Base-by-base conservation (phyloP, 495 filamentous ascomycete genomes). In the Penicillium coprophilum region DNA sequence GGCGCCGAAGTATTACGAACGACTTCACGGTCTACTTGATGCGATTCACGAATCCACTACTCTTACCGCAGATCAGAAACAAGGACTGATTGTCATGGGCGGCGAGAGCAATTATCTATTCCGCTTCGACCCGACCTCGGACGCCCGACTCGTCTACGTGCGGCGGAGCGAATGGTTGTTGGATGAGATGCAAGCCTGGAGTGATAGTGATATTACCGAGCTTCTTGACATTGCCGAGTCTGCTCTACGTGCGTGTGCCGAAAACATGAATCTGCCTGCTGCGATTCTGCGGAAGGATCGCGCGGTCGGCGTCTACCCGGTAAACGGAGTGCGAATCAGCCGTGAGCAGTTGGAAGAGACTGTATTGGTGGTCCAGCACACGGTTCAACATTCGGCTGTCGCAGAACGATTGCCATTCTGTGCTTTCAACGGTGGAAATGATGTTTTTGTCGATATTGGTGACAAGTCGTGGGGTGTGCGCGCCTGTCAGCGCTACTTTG, bases 361-460 rank as follows among this genome's bases (percentile, higher is more conserved):
- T 0, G 95, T 99, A 0, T 78, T 99, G 9, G 90, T 92, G 3
- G 90, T 91, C 20, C 93, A 97, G 64, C 95, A 96, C 71, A 89
- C 89, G 15, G 81, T 97, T 0, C 92, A 97, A 67, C 80, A 92
- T 41, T 93, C 88, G 34, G 74, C 80, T 2, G 84, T 87, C 1
- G 87, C 86, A 0, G 72, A 77, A 15, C 71, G 83, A 4, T 74
- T 99, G 19, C 94, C 95, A 1, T 99, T 99, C 66, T 99, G 95
- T 66, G 95, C 94, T 21, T 99, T 99, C 77, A 97, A 99, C 69
- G 94, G 85, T 81, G 92, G 93, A 8, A 92, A 95, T 54, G 92
- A 97, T 67, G 91, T 97, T 21, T 99, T 99, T 67, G 93, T 99
- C 36, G 95, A 99, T 72, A 97, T 99, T 62, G 95, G 95, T 46